Evolutionary conservation across 257 asterid species (phyloP).

Genomic region (Solanum commersonii): DNA sequence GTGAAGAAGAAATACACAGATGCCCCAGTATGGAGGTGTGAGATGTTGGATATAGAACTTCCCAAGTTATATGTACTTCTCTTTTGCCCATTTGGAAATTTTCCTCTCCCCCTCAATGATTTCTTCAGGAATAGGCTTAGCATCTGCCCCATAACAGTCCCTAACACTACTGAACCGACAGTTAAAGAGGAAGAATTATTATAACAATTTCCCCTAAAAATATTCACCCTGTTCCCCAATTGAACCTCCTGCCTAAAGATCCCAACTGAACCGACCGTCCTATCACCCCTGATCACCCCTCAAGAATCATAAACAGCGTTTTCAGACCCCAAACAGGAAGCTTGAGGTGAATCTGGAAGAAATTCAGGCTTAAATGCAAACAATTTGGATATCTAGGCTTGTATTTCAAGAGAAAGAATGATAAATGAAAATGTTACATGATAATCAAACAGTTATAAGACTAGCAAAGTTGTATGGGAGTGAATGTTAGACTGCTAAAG

Average conservation of each 20-base stretch:
- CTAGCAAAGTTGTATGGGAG: not conserved
- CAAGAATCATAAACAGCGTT: too few species aligned
- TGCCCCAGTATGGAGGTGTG: not conserved
- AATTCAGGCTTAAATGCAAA: not conserved
- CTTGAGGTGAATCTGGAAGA: not conserved
- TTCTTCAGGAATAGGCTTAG: too few species aligned
- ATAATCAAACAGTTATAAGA: not conserved
- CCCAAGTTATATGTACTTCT: not conserved
- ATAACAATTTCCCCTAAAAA: too few species aligned
- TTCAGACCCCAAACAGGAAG: not conserved
- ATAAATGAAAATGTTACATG: not conserved
- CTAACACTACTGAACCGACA: too few species aligned
- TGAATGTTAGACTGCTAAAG: not conserved
- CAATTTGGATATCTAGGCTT: not conserved
- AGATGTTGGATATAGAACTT: not conserved
- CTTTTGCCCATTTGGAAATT: not conserved
- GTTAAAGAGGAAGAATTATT: too few species aligned
- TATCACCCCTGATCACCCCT: too few species aligned
- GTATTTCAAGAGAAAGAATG: not conserved
- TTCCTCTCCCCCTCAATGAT: not conserved
- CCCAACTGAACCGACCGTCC: too few species aligned
- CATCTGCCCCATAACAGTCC: too few species aligned
- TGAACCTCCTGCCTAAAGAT: too few species aligned
- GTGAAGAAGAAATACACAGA: not conserved
- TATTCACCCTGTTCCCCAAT: too few species aligned